Conservation (phyloP, 179 eudicot genomes). For the Spergularia azorica region DNA sequence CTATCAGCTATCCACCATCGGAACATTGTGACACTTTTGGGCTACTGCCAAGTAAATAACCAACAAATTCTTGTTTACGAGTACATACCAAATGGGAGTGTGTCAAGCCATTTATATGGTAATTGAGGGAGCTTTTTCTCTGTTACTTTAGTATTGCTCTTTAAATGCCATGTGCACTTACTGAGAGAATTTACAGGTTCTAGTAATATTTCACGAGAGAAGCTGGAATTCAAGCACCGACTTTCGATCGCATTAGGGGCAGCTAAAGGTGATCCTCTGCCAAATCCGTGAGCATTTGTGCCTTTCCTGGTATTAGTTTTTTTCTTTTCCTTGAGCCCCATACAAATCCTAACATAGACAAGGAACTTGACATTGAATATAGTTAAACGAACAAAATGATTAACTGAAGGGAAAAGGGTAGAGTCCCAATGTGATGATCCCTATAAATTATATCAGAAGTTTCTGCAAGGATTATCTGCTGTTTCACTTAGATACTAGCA, state of each 20-base stretch:
- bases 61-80: constrained; percentile 89
- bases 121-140: constrained; percentile 20
- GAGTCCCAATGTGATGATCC: not conserved
- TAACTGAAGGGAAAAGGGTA: not conserved
- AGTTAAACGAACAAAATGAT: not conserved
- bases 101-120: constrained; percentile 93
- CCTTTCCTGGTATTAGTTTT: constrained; percentile 84
- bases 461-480: not conserved
- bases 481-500: not conserved
- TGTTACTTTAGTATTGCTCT: constrained; percentile 7
- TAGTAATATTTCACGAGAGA: constrained; percentile 73
- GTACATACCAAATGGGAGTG: constrained; percentile 97
- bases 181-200: constrained; percentile 47
- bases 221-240: constrained; percentile 96
- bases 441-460: not conserved
- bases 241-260: constrained; percentile 97
- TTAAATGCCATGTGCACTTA: constrained; percentile 15
- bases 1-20: constrained; percentile 94
- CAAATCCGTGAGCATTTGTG: constrained; percentile 98
- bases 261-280: constrained; percentile 99
- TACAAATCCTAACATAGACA: constrained; percentile 26
- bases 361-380: not conserved
- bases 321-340: constrained; percentile 39
- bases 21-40: constrained; percentile 91
- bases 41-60: constrained; percentile 84